Conservation (phyloP, 495 filamentous ascomycete species). For the Annulohypoxylon nitens region DNA sequence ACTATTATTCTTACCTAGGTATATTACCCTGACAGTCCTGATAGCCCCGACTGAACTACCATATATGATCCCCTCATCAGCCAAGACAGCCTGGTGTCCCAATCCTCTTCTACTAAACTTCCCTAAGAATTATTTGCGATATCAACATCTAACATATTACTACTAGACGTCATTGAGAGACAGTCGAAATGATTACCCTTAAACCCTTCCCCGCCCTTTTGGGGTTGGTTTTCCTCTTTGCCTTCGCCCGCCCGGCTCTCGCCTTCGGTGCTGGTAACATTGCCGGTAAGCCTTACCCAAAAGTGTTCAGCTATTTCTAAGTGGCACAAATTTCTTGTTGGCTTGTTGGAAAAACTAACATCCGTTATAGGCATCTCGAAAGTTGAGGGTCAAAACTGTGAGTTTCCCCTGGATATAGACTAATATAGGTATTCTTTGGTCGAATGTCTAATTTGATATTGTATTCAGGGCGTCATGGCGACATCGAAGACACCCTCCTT, state of each 20-base stretch:
- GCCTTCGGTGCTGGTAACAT: slow-evolving; percentile 94
- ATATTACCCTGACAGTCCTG: background rate
- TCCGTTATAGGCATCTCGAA: slow-evolving; percentile 70
- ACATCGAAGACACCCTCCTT: slow-evolving; percentile 92
- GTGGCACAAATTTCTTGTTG: background rate
- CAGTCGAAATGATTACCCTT: slow-evolving; percentile 53
- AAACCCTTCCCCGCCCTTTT: slow-evolving; percentile 59
- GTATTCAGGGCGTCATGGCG: slow-evolving; percentile 83
- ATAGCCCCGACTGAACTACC: background rate
- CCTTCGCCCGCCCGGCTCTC: slow-evolving; percentile 70
- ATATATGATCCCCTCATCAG: slow-evolving; percentile 12
- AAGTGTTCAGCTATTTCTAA: background rate
- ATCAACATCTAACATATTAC: slow-evolving; percentile 26
- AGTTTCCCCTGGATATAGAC: slow-evolving; percentile 24
- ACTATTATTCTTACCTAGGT: slow-evolving; percentile 16
- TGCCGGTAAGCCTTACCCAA: slow-evolving; percentile 53
- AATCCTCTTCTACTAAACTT: slow-evolving; percentile 10
- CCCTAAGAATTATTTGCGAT: slow-evolving; percentile 2
- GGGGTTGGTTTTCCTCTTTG: slow-evolving; percentile 60
- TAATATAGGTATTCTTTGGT: background rate
- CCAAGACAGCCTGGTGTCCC: slow-evolving; percentile 9
- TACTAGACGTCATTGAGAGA: slow-evolving; percentile 9
- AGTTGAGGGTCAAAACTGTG: slow-evolving; percentile 85
- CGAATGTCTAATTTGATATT: slow-evolving; percentile 28
- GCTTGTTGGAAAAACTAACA: slow-evolving; percentile 29